Evolutionary conservation across 2,329 filamentous ascomycete genomes (phyloP).

Genomic region (Colletotrichum abscissum): DNA sequence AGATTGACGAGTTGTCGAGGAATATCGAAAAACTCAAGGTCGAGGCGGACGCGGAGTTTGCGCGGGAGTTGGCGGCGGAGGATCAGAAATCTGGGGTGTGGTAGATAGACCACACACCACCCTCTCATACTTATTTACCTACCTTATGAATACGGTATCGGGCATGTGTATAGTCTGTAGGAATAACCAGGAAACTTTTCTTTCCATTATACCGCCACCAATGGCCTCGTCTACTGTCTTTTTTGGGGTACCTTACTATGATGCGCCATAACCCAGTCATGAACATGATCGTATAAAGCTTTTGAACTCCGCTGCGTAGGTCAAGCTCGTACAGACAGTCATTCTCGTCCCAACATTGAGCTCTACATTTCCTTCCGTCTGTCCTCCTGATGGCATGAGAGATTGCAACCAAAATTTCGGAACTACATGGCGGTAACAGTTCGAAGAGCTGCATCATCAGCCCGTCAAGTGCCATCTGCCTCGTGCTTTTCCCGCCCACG

Average conservation of each 20-base stretch:
- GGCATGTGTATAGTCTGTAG: not conserved
- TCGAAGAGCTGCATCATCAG: not conserved
- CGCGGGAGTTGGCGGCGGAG: conserved; percentile 52
- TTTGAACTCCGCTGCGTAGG: not conserved
- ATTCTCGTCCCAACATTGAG: not conserved
- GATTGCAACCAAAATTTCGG: too few relatives aligned
- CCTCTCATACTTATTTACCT: not conserved
- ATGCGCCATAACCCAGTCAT: conserved; percentile 20
- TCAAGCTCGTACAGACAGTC: not conserved
- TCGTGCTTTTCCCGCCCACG: not conserved
- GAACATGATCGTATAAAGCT: conserved; percentile 4
- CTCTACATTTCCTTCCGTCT: not conserved
- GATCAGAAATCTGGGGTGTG: conserved; percentile 22
- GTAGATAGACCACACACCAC: not conserved
- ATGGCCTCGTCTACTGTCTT: conserved; percentile 8
- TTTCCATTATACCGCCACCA: conserved; percentile 1
- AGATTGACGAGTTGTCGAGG: conserved; percentile 51
- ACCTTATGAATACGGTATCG: too few relatives aligned
- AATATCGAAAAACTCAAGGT: conserved; percentile 52
- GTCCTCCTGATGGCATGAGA: not conserved
- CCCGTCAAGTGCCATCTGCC: not conserved
- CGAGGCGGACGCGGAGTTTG: conserved; percentile 61
- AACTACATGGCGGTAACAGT: too few relatives aligned
- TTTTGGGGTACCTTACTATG: conserved; percentile 11
- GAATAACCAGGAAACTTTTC: not conserved